Conservation (phyloP, 768 basidiomycete species). For the Cyclocybe aegerita region DNA sequence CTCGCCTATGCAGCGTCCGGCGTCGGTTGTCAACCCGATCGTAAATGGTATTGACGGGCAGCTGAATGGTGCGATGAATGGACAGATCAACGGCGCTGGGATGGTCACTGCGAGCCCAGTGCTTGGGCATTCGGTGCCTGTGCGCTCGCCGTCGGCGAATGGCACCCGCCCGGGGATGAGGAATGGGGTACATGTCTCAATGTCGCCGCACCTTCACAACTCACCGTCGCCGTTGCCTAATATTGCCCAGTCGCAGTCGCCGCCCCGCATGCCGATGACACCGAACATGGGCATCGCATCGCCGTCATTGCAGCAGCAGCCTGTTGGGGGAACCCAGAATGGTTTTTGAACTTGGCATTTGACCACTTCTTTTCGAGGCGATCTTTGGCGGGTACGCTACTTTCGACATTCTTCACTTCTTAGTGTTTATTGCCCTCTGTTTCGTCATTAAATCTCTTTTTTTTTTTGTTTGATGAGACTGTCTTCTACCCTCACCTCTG, state of each 20-base stretch:
- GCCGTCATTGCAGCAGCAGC: conserved; percentile 54
- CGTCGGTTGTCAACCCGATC: conserved; percentile 25
- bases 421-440: conserved; percentile 3
- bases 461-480: conserved; percentile 2
- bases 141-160: conserved; percentile 56
- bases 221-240: conserved; percentile 47
- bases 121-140: conserved; percentile 33
- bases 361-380: conserved; percentile 1
- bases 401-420: conserved; percentile 3
- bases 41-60: conserved; percentile 24
- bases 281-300: conserved; percentile 54
- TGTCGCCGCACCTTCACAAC: conserved; percentile 53
- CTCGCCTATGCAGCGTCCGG: conserved; percentile 31
- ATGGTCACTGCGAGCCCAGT: conserved; percentile 30
- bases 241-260: conserved; percentile 45
- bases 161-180: conserved; percentile 49
- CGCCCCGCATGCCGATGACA: conserved; percentile 48
- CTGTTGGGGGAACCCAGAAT: conserved; percentile 49
- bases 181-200: conserved; percentile 30
- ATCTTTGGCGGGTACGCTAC: conserved; percentile 6
- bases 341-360: conserved; percentile 37
- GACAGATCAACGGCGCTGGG: conserved; percentile 12
- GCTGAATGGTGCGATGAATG: conserved; percentile 12
- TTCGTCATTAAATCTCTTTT: conserved; percentile 5
- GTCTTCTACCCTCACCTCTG: conserved; percentile 14